Conservation (phyloP, 495 filamentous ascomycete genomes). For the Neurospora cerealis region DNA sequence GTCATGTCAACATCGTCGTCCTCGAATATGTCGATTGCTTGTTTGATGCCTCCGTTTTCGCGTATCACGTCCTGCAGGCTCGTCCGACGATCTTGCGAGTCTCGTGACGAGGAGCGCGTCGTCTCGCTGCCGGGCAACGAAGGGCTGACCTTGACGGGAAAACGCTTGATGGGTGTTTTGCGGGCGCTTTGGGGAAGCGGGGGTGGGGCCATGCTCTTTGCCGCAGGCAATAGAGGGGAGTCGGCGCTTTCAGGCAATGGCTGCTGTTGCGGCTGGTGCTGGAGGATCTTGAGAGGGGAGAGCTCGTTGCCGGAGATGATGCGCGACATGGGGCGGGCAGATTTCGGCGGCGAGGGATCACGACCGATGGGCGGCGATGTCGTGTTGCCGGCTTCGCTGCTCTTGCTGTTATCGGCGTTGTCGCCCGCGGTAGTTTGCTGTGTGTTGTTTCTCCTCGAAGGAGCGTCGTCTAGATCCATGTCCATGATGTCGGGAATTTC, state of each 20-base stretch:
- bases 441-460: slow-evolving; percentile 3
- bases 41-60: slow-evolving; percentile 31
- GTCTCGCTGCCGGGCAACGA: slow-evolving; percentile 16
- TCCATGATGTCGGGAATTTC: slow-evolving; percentile 18
- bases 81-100: slow-evolving; percentile 25
- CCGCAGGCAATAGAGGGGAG: not conserved
- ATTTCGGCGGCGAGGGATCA: slow-evolving; percentile 23
- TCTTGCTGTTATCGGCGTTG: slow-evolving; percentile 10
- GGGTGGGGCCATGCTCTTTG: slow-evolving; percentile 19
- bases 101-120: slow-evolving; percentile 12
- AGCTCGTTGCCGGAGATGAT: slow-evolving; percentile 38
- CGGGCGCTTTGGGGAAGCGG: slow-evolving; percentile 29
- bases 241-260: slow-evolving; percentile 2
- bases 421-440: not conserved
- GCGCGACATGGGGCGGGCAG: slow-evolving; percentile 31
- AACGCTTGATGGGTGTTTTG: slow-evolving; percentile 44
- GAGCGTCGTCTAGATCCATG: slow-evolving; percentile 1
- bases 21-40: slow-evolving; percentile 44
- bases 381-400: slow-evolving; percentile 4
- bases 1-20: slow-evolving; percentile 29
- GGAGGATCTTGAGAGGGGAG: slow-evolving; percentile 40
- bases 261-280: slow-evolving; percentile 17
- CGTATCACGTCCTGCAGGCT: slow-evolving; percentile 34
- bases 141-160: slow-evolving; percentile 39
- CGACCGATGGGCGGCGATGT: slow-evolving; percentile 13